Evolutionary conservation across 2,329 filamentous ascomycete species (phyloP).

Genomic region (Aspergillus ibericus): DNA sequence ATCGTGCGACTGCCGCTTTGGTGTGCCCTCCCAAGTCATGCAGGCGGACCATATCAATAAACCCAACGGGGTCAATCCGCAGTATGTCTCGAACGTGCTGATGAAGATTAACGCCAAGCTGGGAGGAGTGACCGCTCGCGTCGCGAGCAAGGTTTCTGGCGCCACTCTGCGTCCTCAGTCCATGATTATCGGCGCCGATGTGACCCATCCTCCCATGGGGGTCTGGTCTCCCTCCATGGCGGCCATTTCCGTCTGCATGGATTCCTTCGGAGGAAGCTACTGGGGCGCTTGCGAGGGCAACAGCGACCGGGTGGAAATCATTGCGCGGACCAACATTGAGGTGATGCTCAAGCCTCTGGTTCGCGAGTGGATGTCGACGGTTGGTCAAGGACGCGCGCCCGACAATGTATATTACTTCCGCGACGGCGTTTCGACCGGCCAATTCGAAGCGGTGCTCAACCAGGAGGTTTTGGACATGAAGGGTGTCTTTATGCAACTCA

Average conservation of each 20-base stretch:
- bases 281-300: slow-evolving; percentile 80
- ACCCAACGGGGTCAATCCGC: slow-evolving; percentile 55
- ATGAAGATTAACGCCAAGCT: slow-evolving; percentile 99
- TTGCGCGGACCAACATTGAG: slow-evolving; percentile 66
- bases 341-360: slow-evolving; percentile 66
- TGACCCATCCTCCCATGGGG: slow-evolving; percentile 78
- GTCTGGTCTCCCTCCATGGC: slow-evolving; percentile 71
- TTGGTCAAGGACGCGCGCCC: slow-evolving; percentile 59
- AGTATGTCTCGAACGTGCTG: slow-evolving; percentile 89
- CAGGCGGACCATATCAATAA: slow-evolving; percentile 68
- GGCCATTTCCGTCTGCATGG: slow-evolving; percentile 80
- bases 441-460: slow-evolving; percentile 77
- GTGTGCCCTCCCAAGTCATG: slow-evolving; percentile 81
- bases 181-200: slow-evolving; percentile 86
- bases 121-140: slow-evolving; percentile 71
- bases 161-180: slow-evolving; percentile 51
- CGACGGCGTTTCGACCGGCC: slow-evolving; percentile 85
- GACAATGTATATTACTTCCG: slow-evolving; percentile 86
- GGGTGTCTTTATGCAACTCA: slow-evolving; percentile 50
- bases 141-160: slow-evolving; percentile 44
- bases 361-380: slow-evolving; percentile 61
- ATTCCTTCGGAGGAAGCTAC: slow-evolving; percentile 71
- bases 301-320: slow-evolving; percentile 76
- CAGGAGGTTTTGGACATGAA: slow-evolving; percentile 76
- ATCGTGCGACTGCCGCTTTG: slow-evolving; percentile 79